Conservation (phyloP, 2,329 filamentous ascomycete species). For the Diplodia sapinea region DNA sequence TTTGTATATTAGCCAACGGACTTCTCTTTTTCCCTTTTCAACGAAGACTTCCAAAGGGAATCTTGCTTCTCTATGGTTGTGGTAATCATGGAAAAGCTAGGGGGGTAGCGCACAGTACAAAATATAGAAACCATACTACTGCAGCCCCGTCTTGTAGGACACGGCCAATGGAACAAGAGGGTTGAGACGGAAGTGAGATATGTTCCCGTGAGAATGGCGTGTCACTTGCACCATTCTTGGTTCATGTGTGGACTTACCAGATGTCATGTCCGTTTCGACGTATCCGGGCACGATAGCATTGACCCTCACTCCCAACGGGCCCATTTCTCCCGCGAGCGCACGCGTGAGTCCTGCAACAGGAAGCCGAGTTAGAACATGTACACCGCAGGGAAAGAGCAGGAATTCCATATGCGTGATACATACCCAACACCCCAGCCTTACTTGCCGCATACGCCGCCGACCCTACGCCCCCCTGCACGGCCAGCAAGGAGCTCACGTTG, state of each 20-base stretch:
- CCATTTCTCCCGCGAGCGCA: slow-evolving; percentile 68
- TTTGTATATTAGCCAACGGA: slow-evolving; percentile 32
- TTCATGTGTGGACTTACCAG: slow-evolving; percentile 56
- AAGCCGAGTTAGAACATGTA: not conserved
- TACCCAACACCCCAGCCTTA: slow-evolving; percentile 79
- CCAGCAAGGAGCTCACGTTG: slow-evolving; percentile 80
- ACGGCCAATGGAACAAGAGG: not conserved
- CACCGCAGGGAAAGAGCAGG: not conserved
- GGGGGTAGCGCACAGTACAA: not conserved
- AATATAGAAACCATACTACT: not conserved
- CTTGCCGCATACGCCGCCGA: slow-evolving; percentile 77
- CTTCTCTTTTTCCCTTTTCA: not conserved
- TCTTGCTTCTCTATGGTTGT: not conserved
- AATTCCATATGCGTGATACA: slow-evolving; percentile 35
- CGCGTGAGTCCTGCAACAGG: slow-evolving; percentile 66
- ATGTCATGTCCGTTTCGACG: slow-evolving; percentile 80
- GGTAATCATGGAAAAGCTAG: not conserved
- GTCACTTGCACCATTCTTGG: not conserved
- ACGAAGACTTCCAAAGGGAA: not conserved
- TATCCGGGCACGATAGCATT: slow-evolving; percentile 86
- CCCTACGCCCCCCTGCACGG: slow-evolving; percentile 70
- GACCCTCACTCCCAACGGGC: slow-evolving; percentile 68
- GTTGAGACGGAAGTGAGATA: no score
- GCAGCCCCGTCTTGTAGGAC: not conserved
- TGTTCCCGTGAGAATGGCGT: not conserved